phyloP scores from a whole-genome alignment of 2,329 filamentous ascomycete genomes.

The Aquanectria penicillioides region DNA sequence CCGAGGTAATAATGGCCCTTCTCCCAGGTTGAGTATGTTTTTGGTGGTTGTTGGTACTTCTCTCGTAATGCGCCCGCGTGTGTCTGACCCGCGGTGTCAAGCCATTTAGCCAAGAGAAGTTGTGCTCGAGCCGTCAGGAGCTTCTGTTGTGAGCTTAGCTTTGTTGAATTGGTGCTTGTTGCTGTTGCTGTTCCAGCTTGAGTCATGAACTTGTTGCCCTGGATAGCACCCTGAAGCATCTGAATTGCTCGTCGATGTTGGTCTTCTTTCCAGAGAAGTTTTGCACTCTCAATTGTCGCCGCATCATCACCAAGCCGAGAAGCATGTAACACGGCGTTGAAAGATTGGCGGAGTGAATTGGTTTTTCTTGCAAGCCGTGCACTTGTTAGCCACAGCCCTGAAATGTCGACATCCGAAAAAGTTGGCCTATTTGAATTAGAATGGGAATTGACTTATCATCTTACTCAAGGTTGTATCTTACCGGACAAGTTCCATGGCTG shows the following conservation, averaged over 20 bases:
- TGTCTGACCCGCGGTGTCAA: conserved; percentile 93
- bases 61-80: conserved; percentile 81
- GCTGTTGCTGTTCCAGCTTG: conserved; percentile 51
- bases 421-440: conserved; percentile 53
- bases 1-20: conserved; percentile 98
- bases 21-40: conserved; percentile 80
- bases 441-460: background rate
- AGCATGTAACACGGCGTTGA: conserved; percentile 92
- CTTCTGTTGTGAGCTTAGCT: conserved; percentile 61
- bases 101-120: conserved; percentile 93
- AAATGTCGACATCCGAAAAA: conserved; percentile 79
- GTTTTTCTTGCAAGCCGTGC: conserved; percentile 88
- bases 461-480: conserved; percentile 50
- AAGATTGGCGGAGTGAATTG: conserved; percentile 85
- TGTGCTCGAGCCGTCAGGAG: conserved; percentile 81
- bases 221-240: conserved; percentile 86
- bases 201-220: conserved; percentile 77
- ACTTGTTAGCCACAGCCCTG: conserved; percentile 85
- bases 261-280: conserved; percentile 91
- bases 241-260: conserved; percentile 96
- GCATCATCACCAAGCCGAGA: conserved; percentile 84
- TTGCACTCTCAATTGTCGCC: conserved; percentile 93
- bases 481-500: conserved; percentile 83
- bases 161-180: conserved; percentile 45
- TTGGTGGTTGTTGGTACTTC: conserved; percentile 86